Percentiles rank a stretch among this genome's conserved stretches.
Conservation (phyloP, 257 asterid species). For the Eustoma russellianum region DNA sequence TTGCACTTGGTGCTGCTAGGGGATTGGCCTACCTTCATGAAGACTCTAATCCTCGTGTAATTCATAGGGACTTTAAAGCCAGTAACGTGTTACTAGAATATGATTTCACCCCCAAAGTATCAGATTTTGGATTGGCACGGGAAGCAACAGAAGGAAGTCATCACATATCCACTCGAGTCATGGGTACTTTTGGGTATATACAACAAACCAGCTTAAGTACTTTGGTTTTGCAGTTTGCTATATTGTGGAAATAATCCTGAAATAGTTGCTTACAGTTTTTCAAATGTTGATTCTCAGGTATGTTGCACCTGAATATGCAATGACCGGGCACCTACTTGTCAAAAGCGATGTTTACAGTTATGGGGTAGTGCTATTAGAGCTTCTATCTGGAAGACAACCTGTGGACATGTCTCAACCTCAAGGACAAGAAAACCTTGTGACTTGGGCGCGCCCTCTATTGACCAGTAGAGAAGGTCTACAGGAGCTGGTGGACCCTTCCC, state of each 20-base stretch:
- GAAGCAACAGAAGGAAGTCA: conserved; percentile 97
- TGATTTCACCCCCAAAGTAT: conserved; percentile 91
- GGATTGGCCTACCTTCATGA: conserved; percentile 98
- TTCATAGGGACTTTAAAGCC: conserved; percentile 95
- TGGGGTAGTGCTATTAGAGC: conserved; percentile 87
- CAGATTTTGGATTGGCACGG: conserved; percentile 96
- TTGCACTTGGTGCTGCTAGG: conserved; percentile 97
- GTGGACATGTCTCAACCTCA: conserved; percentile 93
- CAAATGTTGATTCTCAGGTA: conserved; percentile 38
- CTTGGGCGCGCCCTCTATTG: conserved; percentile 90
- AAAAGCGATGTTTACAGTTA: conserved; percentile 94
- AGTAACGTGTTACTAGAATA: conserved; percentile 84
- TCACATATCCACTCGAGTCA: conserved; percentile 92
- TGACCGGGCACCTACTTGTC: conserved; percentile 93
- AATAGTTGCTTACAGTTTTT: conserved; percentile 2
- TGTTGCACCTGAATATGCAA: conserved; percentile 96
- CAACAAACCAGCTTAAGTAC: not conserved
- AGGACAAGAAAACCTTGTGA: conserved; percentile 93
- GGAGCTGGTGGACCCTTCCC: conserved; percentile 72
- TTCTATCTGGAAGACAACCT: conserved; percentile 78
- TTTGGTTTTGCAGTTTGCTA: not conserved
- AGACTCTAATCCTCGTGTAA: conserved; percentile 96
- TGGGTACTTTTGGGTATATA: conserved; percentile 98
- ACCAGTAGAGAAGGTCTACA: conserved; percentile 79
- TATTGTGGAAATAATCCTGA: conserved; percentile 3